These are phyloP conservation scores for Xerocomus nothofagi DNA, from an alignment of 1,284 basidiomycete genomes.

Conservation along the genomic window DNA sequence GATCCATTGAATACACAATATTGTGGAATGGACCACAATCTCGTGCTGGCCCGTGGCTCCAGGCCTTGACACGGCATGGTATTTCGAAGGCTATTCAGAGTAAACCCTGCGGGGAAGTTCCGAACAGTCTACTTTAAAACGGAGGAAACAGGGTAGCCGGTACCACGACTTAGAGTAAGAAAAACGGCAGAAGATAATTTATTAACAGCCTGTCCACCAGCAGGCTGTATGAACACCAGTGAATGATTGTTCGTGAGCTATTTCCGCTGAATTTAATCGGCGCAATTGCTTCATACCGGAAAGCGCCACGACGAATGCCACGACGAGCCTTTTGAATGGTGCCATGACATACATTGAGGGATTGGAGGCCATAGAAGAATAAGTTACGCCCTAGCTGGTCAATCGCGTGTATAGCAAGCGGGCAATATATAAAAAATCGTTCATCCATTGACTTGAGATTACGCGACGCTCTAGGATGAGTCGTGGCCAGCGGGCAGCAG, in stretches of 20 bases:
- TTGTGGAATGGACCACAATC: not conserved
- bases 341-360: conserved; percentile 1
- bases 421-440: not conserved
- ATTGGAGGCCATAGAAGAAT: conserved; percentile 1
- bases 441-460: not conserved
- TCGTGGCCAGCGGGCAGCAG: not conserved
- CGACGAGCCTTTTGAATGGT: conserved; percentile 7
- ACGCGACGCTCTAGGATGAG: conserved; percentile 9
- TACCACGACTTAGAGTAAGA: conserved; percentile 10
- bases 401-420: conserved; percentile 3
- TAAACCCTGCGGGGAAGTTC: conserved; percentile 3
- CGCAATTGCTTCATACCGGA: conserved; percentile 18
- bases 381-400: not conserved
- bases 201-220: conserved; percentile 1
- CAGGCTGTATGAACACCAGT: conserved; percentile 10
- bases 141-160: not conserved
- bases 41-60: not conserved
- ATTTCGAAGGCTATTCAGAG: not conserved
- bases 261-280: conserved; percentile 30
- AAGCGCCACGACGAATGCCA: conserved; percentile 13
- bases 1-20: not conserved
- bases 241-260: conserved; percentile 20
- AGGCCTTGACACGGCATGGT: not conserved
- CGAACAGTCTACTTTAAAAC: not conserved
- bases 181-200: not conserved